Evolutionary conservation across 441 rosid genomes (phyloP).

Genomic region (Francoa sonchifolia): DNA sequence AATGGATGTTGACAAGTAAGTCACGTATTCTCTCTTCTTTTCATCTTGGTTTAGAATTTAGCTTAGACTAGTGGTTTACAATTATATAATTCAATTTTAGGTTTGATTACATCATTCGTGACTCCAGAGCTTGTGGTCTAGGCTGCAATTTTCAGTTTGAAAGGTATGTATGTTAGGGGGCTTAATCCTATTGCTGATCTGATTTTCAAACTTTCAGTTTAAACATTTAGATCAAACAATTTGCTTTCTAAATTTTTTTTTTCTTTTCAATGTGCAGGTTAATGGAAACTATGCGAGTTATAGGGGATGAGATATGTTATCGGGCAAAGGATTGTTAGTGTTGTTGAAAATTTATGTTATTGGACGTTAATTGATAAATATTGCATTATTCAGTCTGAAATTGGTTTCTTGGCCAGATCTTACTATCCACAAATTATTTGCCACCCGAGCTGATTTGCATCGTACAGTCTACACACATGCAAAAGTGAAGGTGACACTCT

Average conservation of each 20-base stretch:
- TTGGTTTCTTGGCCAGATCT: slow-evolving; percentile 46
- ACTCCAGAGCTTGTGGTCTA: slow-evolving; percentile 82
- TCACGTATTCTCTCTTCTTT: slow-evolving; percentile 3
- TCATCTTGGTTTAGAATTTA: slow-evolving; percentile 6
- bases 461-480: slow-evolving; percentile 85
- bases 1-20: slow-evolving; percentile 89
- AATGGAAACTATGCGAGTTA: slow-evolving; percentile 78
- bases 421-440: slow-evolving; percentile 62
- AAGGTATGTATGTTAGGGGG: slow-evolving; percentile 57
- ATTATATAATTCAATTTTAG: slow-evolving; percentile 19
- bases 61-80: slow-evolving; percentile 1
- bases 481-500: slow-evolving; percentile 65
- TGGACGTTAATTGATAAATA: not conserved
- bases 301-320: slow-evolving; percentile 83
- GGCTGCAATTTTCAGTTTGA: slow-evolving; percentile 74
- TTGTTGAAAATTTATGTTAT: slow-evolving; percentile 6
- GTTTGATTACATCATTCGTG: slow-evolving; percentile 92
- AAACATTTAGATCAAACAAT: not conserved
- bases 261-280: slow-evolving; percentile 37
- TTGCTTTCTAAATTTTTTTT: slow-evolving; percentile 6
- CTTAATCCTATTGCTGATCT: too few relatives aligned
- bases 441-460: slow-evolving; percentile 85
- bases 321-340: slow-evolving; percentile 87
- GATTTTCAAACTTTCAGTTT: too few relatives aligned
- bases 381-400: slow-evolving; percentile 11